A percentile compares a stretch with the other conserved stretches of the same genome.
Evolutionary conservation across 352 stramenopile genomes (phyloP).

Genomic region (Phytophthora syringae): DNA sequence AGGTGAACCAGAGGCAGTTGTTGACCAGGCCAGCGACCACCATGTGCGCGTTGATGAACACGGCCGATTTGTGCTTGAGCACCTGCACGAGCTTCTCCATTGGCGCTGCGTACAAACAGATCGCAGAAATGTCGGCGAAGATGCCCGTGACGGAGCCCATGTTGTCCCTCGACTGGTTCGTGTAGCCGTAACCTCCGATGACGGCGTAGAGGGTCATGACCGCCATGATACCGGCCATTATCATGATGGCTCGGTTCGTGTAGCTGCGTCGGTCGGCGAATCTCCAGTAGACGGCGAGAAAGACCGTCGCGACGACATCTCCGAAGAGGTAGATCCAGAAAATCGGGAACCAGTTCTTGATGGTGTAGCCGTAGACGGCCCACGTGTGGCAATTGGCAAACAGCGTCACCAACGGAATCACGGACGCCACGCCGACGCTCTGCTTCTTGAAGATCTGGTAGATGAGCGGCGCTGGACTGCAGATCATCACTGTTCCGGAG

Average conservation of each 20-base stretch:
- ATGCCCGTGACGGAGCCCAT: slow-evolving; percentile 40
- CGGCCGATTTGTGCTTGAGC: slow-evolving; percentile 47
- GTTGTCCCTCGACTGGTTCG: slow-evolving; percentile 39
- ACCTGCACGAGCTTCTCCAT: slow-evolving; percentile 56
- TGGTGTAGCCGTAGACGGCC: slow-evolving; percentile 43
- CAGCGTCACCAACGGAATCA: slow-evolving; percentile 60
- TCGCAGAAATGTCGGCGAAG: slow-evolving; percentile 37
- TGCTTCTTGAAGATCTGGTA: slow-evolving; percentile 40
- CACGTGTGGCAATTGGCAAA: slow-evolving; percentile 55
- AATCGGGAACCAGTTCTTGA: slow-evolving; percentile 49
- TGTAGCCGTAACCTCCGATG: slow-evolving; percentile 38
- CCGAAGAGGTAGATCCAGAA: slow-evolving; percentile 49
- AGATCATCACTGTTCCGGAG: slow-evolving; percentile 44
- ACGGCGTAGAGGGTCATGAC: slow-evolving; percentile 45
- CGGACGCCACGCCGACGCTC: slow-evolving; percentile 47
- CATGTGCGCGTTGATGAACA: slow-evolving; percentile 54
- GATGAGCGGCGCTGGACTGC: slow-evolving; percentile 52
- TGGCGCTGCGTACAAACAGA: slow-evolving; percentile 49
- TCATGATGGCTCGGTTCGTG: slow-evolving; percentile 30
- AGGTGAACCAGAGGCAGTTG: slow-evolving; percentile 60
- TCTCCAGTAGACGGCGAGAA: slow-evolving; percentile 37
- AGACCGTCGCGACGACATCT: slow-evolving; percentile 32
- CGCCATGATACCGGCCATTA: slow-evolving; percentile 21
- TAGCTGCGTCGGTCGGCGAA: slow-evolving; percentile 31
- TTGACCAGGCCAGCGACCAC: slow-evolving; percentile 50